Evolutionary conservation across 2,329 filamentous ascomycete genomes (phyloP), one percentile per base, ranked within the genome.

Genomic region (Ramichloridium luteum): DNA sequence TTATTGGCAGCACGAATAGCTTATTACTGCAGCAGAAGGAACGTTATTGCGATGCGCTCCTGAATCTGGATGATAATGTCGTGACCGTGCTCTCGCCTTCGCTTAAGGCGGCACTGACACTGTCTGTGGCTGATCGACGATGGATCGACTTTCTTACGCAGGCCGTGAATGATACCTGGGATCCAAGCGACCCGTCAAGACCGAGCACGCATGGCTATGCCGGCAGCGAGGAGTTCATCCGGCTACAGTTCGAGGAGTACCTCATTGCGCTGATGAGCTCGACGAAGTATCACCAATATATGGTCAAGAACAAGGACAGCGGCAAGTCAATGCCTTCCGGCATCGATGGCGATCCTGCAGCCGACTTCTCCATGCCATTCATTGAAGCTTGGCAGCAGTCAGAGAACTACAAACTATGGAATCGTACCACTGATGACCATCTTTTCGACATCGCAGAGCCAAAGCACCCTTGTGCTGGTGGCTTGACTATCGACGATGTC

Each of bases 81-180:
- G 76, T 96, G 46, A 88, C 74, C 48, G 82, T 94, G 41, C 80
- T 80, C 0, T 93, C 85, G 0, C 62, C 79, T 2, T 81, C 83
- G 4, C 66, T 98, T 10, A 77, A 80, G 29, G 62, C 68, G 22
- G 85, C 85, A 1, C 65, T 96, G 4, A 59, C 72, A 1, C 72
- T 98, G 2, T 90, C 90, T 0, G 77, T 77, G 6, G 80, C 90
- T 1, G 90, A 98, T 52, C 73, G 90, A 37, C 72, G 90, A 35
- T 98, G 90, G 88, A 94, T 98, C 45, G 90, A 98, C 59, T 86
- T 85, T 47, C 70, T 98, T 32, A 92, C 85, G 0, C 83, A 93
- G 48, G 81, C 85, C 23, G 83, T 98, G 13, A 82, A 90, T 48
- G 85, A 96, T 43, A 94, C 90, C 0, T 98, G 90, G 90, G 90